Evolutionary conservation across 768 basidiomycete genomes (phyloP).

Genomic region (Boletus sp.): DNA sequence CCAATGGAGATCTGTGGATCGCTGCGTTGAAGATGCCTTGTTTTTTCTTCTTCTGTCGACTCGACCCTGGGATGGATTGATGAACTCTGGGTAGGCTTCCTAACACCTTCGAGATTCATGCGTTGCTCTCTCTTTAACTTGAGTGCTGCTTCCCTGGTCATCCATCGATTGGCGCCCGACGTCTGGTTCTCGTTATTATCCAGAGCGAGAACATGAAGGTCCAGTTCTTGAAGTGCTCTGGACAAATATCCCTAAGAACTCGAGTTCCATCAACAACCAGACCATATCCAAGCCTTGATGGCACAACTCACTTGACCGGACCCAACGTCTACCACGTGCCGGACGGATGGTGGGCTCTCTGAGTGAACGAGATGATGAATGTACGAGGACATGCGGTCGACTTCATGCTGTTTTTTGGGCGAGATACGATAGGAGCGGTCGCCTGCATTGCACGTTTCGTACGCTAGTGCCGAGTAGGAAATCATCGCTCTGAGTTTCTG

Average conservation of each 20-base stretch:
- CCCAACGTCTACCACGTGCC: slow-evolving; percentile 66
- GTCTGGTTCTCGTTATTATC: slow-evolving; percentile 61
- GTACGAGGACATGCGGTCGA: slow-evolving; percentile 58
- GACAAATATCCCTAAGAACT: slow-evolving; percentile 58
- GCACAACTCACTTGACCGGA: slow-evolving; percentile 57
- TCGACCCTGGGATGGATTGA: background rate
- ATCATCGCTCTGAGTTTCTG: background rate
- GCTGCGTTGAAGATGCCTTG: background rate
- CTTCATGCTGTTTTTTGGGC: slow-evolving; percentile 75
- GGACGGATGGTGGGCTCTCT: slow-evolving; percentile 24
- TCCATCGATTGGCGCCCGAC: slow-evolving; percentile 51
- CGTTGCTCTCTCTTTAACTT: slow-evolving; percentile 13
- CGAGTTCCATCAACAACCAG: background rate
- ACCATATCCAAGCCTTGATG: background rate
- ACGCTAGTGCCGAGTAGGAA: slow-evolving; percentile 3
- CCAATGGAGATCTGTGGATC: background rate
- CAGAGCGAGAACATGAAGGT: slow-evolving; percentile 57
- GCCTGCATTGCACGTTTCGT: slow-evolving; percentile 2
- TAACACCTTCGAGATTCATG: background rate
- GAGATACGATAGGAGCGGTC: slow-evolving; percentile 51
- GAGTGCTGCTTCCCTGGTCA: slow-evolving; percentile 22
- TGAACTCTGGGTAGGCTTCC: background rate
- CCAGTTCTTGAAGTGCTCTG: slow-evolving; percentile 38
- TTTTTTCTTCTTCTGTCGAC: background rate
- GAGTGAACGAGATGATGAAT: slow-evolving; percentile 35